Evolutionary conservation across 352 stramenopile species (phyloP), one percentile per base, ranked within the genome.

Genomic region (Pythium phragmitis): DNA sequence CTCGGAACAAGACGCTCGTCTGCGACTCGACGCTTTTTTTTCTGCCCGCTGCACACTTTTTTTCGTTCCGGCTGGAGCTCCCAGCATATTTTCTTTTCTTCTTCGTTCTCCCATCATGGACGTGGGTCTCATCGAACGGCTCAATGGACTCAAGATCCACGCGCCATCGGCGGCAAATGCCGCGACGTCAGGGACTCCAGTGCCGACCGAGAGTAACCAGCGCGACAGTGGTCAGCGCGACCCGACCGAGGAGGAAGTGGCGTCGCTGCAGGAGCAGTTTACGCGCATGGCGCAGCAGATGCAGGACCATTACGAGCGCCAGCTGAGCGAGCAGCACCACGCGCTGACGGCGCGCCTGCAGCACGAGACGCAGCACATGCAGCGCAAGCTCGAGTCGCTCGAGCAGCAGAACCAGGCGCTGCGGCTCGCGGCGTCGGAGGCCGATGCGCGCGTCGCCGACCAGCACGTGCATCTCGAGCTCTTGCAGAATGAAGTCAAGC

Each of bases 91-190:
- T 34, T 51, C 21, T 50, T 52, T 47, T 55, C 33, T 49, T 60
- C 39, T 65, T 13, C 12, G 14, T 4, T 52, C 57, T 58, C 28
- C 23, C 30, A 23, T 21, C 37, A 72, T 67, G 55, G 54, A 54
- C 34, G 76, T 87, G 70, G 77, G 83, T 61, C 74, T 91, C 33
- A 90, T 92, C 69, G 79, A 89, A 77, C 79, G 81, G 19, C 69
- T 92, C 7, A 82, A 87, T 67, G 77, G 80, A 56, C 77, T 92
- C 28, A 88, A 88, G 68, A 70, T 92, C 23, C 53, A 63, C 26
- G n/a, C 45, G 26, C 21, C 46, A 52, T 34, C 46, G 46, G 8
- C 60, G 7, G 30, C 9, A 53, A 54, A 28, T 8, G 36, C 53
- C 54, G 17, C 19, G 23, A 55, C 45, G 23, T 26, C 33, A 28